Base-by-base conservation (phyloP, 2,329 filamentous ascomycete species). In the Arthroderma sp. region DNA sequence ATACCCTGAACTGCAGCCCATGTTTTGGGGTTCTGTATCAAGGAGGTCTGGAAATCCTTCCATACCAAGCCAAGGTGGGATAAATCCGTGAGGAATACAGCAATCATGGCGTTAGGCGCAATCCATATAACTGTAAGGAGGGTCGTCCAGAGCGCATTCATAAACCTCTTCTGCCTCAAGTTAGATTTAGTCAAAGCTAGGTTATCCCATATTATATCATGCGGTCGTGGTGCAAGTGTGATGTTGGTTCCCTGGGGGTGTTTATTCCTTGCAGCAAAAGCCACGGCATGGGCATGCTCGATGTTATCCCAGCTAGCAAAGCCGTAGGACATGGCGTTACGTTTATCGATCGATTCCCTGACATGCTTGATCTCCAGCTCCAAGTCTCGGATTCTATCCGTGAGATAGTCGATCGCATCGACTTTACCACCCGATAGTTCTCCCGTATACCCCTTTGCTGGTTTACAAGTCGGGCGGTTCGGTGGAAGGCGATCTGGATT, bases 121-220 rank as follows among this genome's bases (percentile, higher is more conserved):
- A 94, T 81, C 83, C 88, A 98, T 5, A 93, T 59, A 1, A 94
- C 48, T 0, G 89, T 96, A 43, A 98, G 66, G 0, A 89, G 55
- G 3, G 75, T 68, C 36, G 94, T 81, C 86, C 88, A 95, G 45
- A 94, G 63, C 48, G 83, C 83, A 65, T 91, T 94, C 56, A 86
- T 72, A 50, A 89, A 73, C 34, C 81, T 73, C 54, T 82, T 82
- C 68, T 82, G 83, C 50, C 74, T 75, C 43, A 88, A 77, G 1
- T 79, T 75, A 29, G 75, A 69, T 34, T 79, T 79, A 10, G 73
- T 77, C 46, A 96, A 68, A 4, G 78, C 74, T 68, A 98, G 75
- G 57, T 98, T 98, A 60, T 86, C 82, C 91, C 91, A 98, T 52
- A 98, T 94, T 43, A 98, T 77, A 60, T 96, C 89, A 58, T 84